Conservation (phyloP, 257 asterid species). For the Primulina eburnea region DNA sequence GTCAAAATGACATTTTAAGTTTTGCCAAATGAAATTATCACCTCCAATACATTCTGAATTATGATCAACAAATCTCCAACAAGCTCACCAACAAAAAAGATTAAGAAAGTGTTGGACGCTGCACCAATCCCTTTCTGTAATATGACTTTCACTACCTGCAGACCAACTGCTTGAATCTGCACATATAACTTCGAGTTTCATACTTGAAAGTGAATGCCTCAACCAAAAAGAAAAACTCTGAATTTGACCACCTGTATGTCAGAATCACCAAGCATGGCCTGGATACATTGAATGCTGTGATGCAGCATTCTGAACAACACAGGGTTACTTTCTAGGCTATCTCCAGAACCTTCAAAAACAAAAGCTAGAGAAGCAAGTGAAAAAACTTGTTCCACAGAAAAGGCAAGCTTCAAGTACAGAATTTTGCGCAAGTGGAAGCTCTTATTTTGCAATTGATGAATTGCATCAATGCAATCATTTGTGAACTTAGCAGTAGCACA, state of each 20-base stretch:
- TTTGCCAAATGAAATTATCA: constrained; percentile 25
- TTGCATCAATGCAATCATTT: constrained; percentile 53
- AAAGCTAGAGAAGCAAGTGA: constrained; percentile 59
- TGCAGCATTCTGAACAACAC: constrained; percentile 49
- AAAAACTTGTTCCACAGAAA: constrained; percentile 59
- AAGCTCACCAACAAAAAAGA: constrained; percentile 85
- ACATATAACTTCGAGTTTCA: constrained; percentile 23
- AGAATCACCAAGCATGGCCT: constrained; percentile 52
- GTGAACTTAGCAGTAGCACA: constrained; percentile 57
- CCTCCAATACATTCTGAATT: constrained; percentile 53
- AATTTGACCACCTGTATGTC: constrained; percentile 59
- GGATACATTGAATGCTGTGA: constrained; percentile 53
- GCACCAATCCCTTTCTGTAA: constrained; percentile 59
- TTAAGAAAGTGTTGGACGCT: constrained; percentile 42
- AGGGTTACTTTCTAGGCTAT: constrained; percentile 45
- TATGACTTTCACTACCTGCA: constrained; percentile 75
- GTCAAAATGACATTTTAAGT: constrained; percentile 1
- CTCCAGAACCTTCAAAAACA: constrained; percentile 44
- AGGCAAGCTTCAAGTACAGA: constrained; percentile 75
- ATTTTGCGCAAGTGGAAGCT: constrained; percentile 55
- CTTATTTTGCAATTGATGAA: constrained; percentile 66
- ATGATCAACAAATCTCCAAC: constrained; percentile 52
- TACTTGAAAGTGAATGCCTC: constrained; percentile 19
- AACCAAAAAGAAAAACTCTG: not conserved
- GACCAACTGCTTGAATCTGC: constrained; percentile 82